These are phyloP conservation scores for Basidiobolus meristosporus DNA, from an alignment of 371 early-diverging fungal species.

Conservation along the genomic window DNA sequence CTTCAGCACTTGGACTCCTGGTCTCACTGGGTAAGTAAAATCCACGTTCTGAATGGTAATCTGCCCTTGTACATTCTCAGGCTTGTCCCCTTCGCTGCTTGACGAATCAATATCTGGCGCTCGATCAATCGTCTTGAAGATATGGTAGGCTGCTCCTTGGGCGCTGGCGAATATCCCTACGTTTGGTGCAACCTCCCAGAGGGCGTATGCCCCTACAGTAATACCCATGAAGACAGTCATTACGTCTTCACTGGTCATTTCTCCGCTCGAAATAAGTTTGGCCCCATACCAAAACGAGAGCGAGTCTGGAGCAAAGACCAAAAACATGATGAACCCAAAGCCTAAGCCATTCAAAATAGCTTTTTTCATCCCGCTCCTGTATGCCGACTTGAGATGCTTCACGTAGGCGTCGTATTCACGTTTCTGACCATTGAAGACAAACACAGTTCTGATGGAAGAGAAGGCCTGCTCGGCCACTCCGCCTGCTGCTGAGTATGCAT, in stretches of 20 bases:
- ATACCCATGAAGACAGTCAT: constrained; percentile 28
- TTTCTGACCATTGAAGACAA: constrained; percentile 61
- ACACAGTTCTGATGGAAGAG: constrained; percentile 70
- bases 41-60: constrained; percentile 51
- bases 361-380: constrained; percentile 25
- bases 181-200: too few relatives aligned
- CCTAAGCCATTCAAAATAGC: constrained; percentile 24
- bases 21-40: constrained; percentile 61
- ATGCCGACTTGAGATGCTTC: constrained; percentile 24
- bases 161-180: too few relatives aligned
- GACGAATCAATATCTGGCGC: constrained; percentile 39
- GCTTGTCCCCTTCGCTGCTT: constrained; percentile 22
- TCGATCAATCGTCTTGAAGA: constrained; percentile 61
- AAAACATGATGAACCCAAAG: constrained; percentile 16
- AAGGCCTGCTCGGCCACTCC: constrained; percentile 70
- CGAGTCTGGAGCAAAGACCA: constrained; percentile 36
- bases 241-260: constrained; percentile 11
- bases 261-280: constrained; percentile 18
- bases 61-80: constrained; percentile 25
- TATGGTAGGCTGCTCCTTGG: constrained; percentile 33
- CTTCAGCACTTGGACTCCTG: constrained; percentile 43
- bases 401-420: constrained; percentile 43
- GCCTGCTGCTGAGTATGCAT: constrained; percentile 46
- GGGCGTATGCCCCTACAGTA: constrained; percentile 22
- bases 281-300: constrained; percentile 44